Evolutionary conservation across 257 asterid genomes (phyloP).

Genomic region (Mitragyna speciosa): DNA sequence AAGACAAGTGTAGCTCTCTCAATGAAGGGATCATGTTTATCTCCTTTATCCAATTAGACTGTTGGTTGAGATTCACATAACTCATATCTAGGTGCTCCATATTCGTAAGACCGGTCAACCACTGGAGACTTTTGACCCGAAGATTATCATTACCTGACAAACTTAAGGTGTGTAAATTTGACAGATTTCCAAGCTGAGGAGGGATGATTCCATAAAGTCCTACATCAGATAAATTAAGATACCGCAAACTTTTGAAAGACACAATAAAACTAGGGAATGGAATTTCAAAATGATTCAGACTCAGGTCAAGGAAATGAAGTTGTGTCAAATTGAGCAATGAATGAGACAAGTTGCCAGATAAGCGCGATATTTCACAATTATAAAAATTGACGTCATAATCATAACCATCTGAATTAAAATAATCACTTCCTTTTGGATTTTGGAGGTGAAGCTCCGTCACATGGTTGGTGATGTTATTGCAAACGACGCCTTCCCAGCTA

Average conservation of each 20-base stretch:
- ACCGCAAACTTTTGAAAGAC: constrained; percentile 12
- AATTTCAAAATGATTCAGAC: constrained; percentile 16
- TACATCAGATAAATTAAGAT: constrained; percentile 8
- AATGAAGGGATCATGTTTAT: constrained; percentile 24
- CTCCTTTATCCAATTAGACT: constrained; percentile 19
- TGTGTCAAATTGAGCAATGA: constrained; percentile 30
- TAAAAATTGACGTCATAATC: too few species aligned
- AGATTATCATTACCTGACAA: neutral
- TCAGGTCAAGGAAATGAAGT: constrained; percentile 26
- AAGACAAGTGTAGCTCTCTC: neutral
- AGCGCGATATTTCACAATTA: neutral
- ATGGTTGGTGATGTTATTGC: neutral
- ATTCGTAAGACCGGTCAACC: constrained; percentile 26
- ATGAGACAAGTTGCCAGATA: constrained; percentile 12
- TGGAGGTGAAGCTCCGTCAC: neutral
- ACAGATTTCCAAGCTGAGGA: constrained; percentile 24
- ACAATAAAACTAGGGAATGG: constrained; percentile 22
- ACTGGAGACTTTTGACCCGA: constrained; percentile 15
- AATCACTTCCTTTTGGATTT: neutral
- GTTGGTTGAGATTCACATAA: constrained; percentile 16
- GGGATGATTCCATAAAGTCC: constrained; percentile 22
- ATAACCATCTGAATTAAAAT: neutral
- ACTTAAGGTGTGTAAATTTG: constrained; percentile 15
- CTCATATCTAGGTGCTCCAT: constrained; percentile 21
- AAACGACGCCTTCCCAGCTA: neutral